Percentiles rank a stretch among this genome's conserved stretches.
phyloP scores from a whole-genome alignment of 768 basidiomycete species.

The Coprinopsis cinerea region DNA sequence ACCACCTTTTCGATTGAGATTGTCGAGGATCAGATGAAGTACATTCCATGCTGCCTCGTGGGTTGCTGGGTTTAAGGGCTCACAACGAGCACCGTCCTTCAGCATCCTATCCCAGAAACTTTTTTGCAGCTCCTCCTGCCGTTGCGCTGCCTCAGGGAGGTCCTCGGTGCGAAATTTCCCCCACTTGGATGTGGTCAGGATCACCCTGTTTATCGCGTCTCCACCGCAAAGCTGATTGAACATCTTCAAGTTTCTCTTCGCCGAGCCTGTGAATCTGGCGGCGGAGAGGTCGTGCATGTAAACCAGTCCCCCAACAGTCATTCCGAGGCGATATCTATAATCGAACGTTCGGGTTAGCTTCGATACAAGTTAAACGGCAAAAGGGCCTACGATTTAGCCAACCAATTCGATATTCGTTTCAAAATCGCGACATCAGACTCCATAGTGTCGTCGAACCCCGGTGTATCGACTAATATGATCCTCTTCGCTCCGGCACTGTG shows the following conservation, averaged over 20 bases:
- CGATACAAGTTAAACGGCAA: neutral
- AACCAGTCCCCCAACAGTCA: slow-evolving; percentile 23
- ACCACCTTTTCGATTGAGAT: no score
- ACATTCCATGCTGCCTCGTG: neutral
- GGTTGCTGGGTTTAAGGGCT: neutral
- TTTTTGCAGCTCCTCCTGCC: neutral
- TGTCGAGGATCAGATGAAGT: neutral
- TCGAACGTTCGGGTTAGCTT: neutral
- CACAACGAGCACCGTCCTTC: neutral
- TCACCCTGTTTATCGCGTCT: slow-evolving; percentile 19
- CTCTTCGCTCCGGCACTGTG: neutral
- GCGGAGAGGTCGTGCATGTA: slow-evolving; percentile 20
- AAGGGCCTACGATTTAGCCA: slow-evolving; percentile 19
- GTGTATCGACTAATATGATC: slow-evolving; percentile 20
- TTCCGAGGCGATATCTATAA: slow-evolving; percentile 14
- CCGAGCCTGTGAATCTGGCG: slow-evolving; percentile 23
- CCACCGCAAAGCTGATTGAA: slow-evolving; percentile 21
- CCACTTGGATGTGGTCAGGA: slow-evolving; percentile 30
- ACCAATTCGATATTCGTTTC: slow-evolving; percentile 21
- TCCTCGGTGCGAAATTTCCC: slow-evolving; percentile 14
- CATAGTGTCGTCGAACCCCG: slow-evolving; percentile 22
- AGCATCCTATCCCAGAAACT: neutral
- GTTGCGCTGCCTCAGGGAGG: neutral
- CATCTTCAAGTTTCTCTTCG: slow-evolving; percentile 23
- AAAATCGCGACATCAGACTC: slow-evolving; percentile 19